These are phyloP conservation scores for Pseudocercospora pini-densiflorae DNA, from an alignment of 2,329 filamentous ascomycete genomes.

Conservation along the genomic window DNA sequence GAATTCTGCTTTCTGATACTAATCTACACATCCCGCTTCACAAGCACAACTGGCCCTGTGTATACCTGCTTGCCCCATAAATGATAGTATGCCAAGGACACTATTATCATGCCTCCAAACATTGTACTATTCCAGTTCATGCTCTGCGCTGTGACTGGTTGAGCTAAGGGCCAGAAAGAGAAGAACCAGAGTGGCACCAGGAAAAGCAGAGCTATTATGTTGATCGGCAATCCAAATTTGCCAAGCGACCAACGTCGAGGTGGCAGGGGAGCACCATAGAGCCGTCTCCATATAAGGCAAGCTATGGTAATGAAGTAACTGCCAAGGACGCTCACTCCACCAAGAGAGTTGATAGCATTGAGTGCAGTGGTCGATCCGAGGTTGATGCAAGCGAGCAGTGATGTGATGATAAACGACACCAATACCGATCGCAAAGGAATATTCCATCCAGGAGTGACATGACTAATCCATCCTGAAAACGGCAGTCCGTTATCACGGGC, in stretches of 20 bases:
- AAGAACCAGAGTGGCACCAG: slow-evolving; percentile 33
- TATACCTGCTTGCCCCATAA: slow-evolving; percentile 26
- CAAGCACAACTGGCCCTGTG: slow-evolving; percentile 24
- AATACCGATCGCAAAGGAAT: slow-evolving; percentile 35
- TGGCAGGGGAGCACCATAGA: slow-evolving; percentile 25
- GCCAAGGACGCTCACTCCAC: slow-evolving; percentile 39
- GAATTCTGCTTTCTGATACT: background rate
- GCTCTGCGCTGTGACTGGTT: slow-evolving; percentile 17
- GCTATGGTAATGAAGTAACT: slow-evolving; percentile 30
- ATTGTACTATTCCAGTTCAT: slow-evolving; percentile 18
- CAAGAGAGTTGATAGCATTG: slow-evolving; percentile 43
- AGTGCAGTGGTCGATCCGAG: slow-evolving; percentile 46
- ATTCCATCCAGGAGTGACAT: slow-evolving; percentile 9
- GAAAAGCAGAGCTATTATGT: slow-evolving; percentile 26
- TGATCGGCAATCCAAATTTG: slow-evolving; percentile 23
- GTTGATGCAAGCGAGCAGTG: slow-evolving; percentile 33
- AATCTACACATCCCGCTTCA: slow-evolving; percentile 19
- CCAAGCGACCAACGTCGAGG: slow-evolving; percentile 31
- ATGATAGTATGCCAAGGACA: slow-evolving; percentile 25
- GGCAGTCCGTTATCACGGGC: slow-evolving; percentile 45
- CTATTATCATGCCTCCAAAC: slow-evolving; percentile 27
- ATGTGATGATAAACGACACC: slow-evolving; percentile 20
- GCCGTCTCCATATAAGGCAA: slow-evolving; percentile 29
- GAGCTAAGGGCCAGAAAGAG: slow-evolving; percentile 29
- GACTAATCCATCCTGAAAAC: slow-evolving; percentile 1